Conservation (phyloP, 345 rosid species). For the Populus davidiana region DNA sequence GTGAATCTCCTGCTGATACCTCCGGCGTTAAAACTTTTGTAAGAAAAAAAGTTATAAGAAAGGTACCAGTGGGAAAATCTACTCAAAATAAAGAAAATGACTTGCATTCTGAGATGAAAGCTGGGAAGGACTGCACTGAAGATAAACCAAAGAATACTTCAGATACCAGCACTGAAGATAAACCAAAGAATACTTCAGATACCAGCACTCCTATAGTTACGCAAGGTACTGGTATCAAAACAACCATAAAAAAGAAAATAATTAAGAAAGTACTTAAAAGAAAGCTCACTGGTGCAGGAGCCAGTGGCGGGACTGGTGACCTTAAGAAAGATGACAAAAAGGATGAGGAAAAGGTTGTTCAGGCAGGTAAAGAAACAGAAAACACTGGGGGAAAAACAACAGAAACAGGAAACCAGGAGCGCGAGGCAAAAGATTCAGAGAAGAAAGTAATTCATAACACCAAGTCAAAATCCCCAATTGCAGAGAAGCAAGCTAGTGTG, state of each 20-base stretch:
- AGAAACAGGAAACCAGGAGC: conserved; percentile 29
- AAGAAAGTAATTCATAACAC: conserved; percentile 25
- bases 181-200: conserved; percentile 47
- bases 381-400: conserved; percentile 31
- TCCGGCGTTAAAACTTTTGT: conserved; percentile 47
- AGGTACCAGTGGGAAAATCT: conserved; percentile 33
- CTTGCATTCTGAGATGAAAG: conserved; percentile 37
- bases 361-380: conserved; percentile 24
- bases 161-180: conserved; percentile 28
- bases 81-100: conserved; percentile 39
- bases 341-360: conserved; percentile 36
- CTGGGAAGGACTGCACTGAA: conserved; percentile 36
- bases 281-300: conserved; percentile 48
- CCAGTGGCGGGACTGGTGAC: conserved; percentile 33
- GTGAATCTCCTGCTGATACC: conserved; percentile 36
- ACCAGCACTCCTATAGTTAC: conserved; percentile 25
- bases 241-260: conserved; percentile 63
- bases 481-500: conserved; percentile 40
- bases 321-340: conserved; percentile 18
- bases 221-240: conserved; percentile 49
- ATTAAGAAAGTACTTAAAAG: conserved; percentile 78
- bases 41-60: conserved; percentile 51
- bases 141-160: conserved; percentile 11
- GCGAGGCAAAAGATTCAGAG: conserved; percentile 22
- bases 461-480: conserved; percentile 30